Conservation (phyloP, 2,329 filamentous ascomycete species). For the Xylariales sp. region DNA sequence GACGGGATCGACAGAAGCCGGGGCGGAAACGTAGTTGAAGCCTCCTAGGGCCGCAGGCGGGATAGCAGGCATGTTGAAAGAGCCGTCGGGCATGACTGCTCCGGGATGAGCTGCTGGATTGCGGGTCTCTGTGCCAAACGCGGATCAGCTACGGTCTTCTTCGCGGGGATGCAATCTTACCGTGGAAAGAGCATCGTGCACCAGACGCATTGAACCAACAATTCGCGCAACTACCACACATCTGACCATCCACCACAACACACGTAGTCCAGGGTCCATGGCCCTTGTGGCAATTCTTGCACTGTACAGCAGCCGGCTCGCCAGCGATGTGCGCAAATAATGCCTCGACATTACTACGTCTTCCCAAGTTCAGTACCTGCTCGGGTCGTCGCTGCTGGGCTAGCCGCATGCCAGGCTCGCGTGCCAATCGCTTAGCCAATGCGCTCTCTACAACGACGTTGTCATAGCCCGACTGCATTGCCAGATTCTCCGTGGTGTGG, state of each 20-base stretch:
- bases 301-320: slow-evolving; percentile 40
- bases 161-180: too few species aligned
- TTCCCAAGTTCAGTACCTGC: slow-evolving; percentile 49
- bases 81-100: slow-evolving; percentile 25
- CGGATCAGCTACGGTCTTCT: too few species aligned
- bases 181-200: slow-evolving; percentile 55
- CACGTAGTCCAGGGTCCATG: slow-evolving; percentile 56
- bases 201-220: slow-evolving; percentile 62
- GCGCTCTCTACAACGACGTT: slow-evolving; percentile 47
- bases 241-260: slow-evolving; percentile 54
- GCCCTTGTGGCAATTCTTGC: slow-evolving; percentile 57
- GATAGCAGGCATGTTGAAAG: slow-evolving; percentile 24
- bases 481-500: slow-evolving; percentile 43
- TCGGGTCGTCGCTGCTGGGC: slow-evolving; percentile 50
- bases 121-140: slow-evolving; percentile 36
- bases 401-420: slow-evolving; percentile 42
- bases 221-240: slow-evolving; percentile 59
- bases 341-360: slow-evolving; percentile 57
- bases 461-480: slow-evolving; percentile 41
- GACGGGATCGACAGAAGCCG: slow-evolving; percentile 30
- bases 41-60: slow-evolving; percentile 25
- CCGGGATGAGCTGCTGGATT: slow-evolving; percentile 32
- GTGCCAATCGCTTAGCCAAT: slow-evolving; percentile 49
- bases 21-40: slow-evolving; percentile 27
- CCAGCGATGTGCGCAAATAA: slow-evolving; percentile 54